Base-by-base conservation (phyloP, 768 basidiomycete genomes). In the Pilatotrama ljubarskyi region DNA sequence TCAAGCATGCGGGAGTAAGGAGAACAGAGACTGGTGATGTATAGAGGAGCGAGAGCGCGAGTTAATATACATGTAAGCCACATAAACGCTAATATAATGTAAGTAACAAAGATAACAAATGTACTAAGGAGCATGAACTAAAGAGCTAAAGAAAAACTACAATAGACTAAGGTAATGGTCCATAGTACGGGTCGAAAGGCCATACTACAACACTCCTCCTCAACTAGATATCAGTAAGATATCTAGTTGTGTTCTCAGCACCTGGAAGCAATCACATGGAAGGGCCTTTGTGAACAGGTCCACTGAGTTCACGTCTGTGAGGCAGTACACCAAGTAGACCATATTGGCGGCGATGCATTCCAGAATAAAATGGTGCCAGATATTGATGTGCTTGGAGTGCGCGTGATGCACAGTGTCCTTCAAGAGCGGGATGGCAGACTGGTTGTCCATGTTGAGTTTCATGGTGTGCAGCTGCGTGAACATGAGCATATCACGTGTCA, bases 211-310 rank as follows among this genome's bases (percentile, higher is more conserved):
- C 51, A 42, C 54, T 44, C 54, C 54, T 42, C 54, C 53, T 55
- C 54, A 55, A 55, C 44, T 47, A 22, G 3, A n/a, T 32, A 46
- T 18, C n/a, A n/a, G 25, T 14, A 35, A 20, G 32, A 54, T 41
- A 26, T 26, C 52, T 20, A 42, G 40, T 41, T 42, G 40, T 18
- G 5, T 25, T 13, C 52, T 37, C 11, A 54, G 25, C 18, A 29
- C 51, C 20, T 25, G 51, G 8, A 41, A 52, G 11, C 38, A 18
- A 10, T 43, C 51, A 15, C 51, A 51, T 7, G 60, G 42, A 25
- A 67, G 58, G 0, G 69, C 51, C 56, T 80, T 80, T 0, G 76
- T 80, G 55, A 81, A 72, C 8, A 76, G 68, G 62, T 80, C 78
- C 0, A 78, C 76, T 9, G 67, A 43, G 60, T 74, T 78, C 20